These are phyloP conservation scores for Psilocybe azurescens DNA, from an alignment of 768 basidiomycete genomes.

Conservation along the genomic window DNA sequence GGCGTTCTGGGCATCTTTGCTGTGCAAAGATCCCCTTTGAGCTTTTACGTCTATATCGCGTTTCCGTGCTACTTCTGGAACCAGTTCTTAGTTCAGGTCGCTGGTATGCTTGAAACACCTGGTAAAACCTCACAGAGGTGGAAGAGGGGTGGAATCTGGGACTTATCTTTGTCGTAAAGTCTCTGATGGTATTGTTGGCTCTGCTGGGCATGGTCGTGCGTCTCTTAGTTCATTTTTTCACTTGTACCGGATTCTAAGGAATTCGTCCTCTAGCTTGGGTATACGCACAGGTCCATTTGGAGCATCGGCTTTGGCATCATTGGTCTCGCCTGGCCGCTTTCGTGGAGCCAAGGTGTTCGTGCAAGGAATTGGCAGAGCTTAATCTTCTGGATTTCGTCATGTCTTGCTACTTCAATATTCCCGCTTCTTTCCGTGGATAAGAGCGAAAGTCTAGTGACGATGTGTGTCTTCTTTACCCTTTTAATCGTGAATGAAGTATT, in stretches of 20 bases:
- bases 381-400: constrained; percentile 52
- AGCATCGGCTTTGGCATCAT: constrained; percentile 64
- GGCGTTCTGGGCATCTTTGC: constrained; percentile 57
- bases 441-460: constrained; percentile 57
- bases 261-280: constrained; percentile 55
- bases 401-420: constrained; percentile 64
- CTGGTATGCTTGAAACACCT: constrained; percentile 3
- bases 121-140: not conserved
- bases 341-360: constrained; percentile 48
- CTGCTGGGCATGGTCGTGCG: constrained; percentile 79
- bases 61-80: constrained; percentile 85
- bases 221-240: constrained; percentile 13
- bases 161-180: constrained; percentile 28
- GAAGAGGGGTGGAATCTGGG: not conserved
- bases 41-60: constrained; percentile 75
- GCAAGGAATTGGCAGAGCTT: constrained; percentile 29
- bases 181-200: constrained; percentile 41
- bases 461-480: constrained; percentile 60
- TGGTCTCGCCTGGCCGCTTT: constrained; percentile 69
- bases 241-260: not conserved
- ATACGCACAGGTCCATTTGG: constrained; percentile 76
- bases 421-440: constrained; percentile 78
- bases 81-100: constrained; percentile 45
- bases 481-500: constrained; percentile 24
- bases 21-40: constrained; percentile 69